Evolutionary conservation across 2,329 filamentous ascomycete species (phyloP), one percentile per base, ranked within the genome.

Genomic region (Scytalidium sp.): DNA sequence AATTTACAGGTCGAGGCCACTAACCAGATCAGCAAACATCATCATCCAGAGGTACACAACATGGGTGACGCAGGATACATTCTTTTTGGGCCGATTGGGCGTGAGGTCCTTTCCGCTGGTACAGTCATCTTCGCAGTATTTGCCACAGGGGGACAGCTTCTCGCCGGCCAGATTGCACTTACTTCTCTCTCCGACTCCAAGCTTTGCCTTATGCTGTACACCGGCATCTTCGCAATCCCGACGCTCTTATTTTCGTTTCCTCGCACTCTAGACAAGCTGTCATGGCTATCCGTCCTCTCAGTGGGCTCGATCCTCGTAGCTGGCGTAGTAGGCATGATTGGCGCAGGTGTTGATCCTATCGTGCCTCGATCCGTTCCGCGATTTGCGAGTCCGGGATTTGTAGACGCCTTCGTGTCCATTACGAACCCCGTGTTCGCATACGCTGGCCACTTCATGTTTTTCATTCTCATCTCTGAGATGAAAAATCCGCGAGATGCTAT

Each of bases 351-450:
- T 3, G 29, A 47, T 32, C 50, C 50, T 2, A 19, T 47, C n/a
- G 13, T 27, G 3, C 43, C 29, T 5, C 46, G 47, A 3, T 44
- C 44, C 9, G 27, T 41, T 41, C 39, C 25, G 13, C 11, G 45
- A 13, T 51, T 71, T 3, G 76, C 74, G 2, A 79, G 75, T 74
- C 58, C 61, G 1, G 66, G 68, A 0, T 64, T 79, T 39, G 67
- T 65, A 41, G 64, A 70, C 25, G 76, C 69, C 7, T 79, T 80
- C 58, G 62, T 71, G 1, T 71, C 73, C 1, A 70, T 79, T 9
- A 72, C 69, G 42, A 83, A 83, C 63, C 83, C 84, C 40, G 70
- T 83, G 49, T 74, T 84, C 50, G 79, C 81, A 25, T 85, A 78
- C 63, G 65, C 78, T 65, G 78, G 79, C 17, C 78, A 83, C 56